phyloP scores from a whole-genome alignment of 2,329 filamentous ascomycete species.

The Cytospora mali region DNA sequence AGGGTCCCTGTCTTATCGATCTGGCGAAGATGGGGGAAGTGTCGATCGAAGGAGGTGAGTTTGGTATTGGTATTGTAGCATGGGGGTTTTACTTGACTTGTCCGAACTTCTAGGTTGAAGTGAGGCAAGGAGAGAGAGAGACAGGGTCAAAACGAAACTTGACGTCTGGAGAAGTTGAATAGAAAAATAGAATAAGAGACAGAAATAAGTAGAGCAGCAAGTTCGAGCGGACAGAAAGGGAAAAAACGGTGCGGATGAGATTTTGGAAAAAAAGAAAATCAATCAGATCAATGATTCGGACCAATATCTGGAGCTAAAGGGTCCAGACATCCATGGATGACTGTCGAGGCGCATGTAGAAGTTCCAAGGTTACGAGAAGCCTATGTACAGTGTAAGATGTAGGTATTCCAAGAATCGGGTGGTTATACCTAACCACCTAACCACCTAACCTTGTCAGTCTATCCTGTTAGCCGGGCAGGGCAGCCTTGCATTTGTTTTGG shows the following conservation, averaged over 20 bases:
- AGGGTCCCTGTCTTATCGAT: slow-evolving; percentile 1
- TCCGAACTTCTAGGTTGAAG: neutral
- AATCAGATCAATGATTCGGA: neutral
- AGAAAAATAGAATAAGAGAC: neutral
- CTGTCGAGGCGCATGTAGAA: neutral
- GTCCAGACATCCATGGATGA: neutral
- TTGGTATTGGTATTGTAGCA: neutral
- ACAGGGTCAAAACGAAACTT: neutral
- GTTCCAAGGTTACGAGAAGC: neutral
- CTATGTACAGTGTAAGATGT: no score
- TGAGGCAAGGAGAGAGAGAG: neutral
- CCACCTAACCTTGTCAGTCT: no score
- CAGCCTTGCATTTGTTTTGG: no score
- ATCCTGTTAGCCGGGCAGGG: no score
- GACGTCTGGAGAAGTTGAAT: neutral
- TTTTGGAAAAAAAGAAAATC: neutral
- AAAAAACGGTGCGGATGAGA: neutral
- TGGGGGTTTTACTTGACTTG: neutral
- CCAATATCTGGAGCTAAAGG: neutral
- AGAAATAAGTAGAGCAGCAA: neutral
- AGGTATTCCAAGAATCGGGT: neutral
- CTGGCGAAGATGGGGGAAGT: neutral
- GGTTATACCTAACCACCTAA: no score
- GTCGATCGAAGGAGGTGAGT: neutral
- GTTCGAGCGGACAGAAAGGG: neutral